Percentiles rank a stretch among this genome's conserved stretches.
Evolutionary conservation across 2,329 filamentous ascomycete species (phyloP).

Genomic region (Elsinoe perseae): DNA sequence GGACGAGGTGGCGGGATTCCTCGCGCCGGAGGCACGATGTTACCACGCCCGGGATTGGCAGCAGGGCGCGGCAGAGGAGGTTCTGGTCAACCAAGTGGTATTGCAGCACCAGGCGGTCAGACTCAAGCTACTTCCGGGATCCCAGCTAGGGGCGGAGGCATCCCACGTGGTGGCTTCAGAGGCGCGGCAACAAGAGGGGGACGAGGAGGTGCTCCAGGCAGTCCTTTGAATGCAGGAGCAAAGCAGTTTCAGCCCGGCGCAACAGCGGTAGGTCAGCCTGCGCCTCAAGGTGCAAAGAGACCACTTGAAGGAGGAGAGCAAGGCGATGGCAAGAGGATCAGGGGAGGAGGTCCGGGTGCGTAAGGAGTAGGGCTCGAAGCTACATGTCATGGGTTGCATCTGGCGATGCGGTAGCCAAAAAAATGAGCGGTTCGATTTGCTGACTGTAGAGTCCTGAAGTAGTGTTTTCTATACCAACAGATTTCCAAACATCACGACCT

Average conservation of each 20-base stretch:
- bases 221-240: constrained; percentile 31
- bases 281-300: constrained; percentile 29
- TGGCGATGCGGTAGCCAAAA: no score
- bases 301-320: constrained; percentile 27
- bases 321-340: constrained; percentile 27
- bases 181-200: constrained; percentile 21
- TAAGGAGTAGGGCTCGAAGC: no score
- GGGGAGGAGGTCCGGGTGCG: constrained; percentile 22
- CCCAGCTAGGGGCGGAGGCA: constrained; percentile 20
- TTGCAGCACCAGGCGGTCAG: constrained; percentile 14
- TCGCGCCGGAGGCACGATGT: constrained; percentile 22
- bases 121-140: constrained; percentile 16
- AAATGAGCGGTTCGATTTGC: no score
- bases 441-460: background rate
- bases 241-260: constrained; percentile 29
- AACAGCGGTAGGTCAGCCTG: constrained; percentile 12
- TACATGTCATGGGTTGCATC: background rate
- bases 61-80: constrained; percentile 20
- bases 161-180: constrained; percentile 21
- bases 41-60: constrained; percentile 23
- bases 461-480: background rate
- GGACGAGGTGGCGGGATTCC: constrained; percentile 24
- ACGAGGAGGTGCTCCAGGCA: constrained; percentile 21
- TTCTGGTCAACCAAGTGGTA: constrained; percentile 18
- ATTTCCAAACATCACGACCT: background rate